Base-by-base conservation (phyloP, 2,329 filamentous ascomycete species). In the Laburnicola sp. region DNA sequence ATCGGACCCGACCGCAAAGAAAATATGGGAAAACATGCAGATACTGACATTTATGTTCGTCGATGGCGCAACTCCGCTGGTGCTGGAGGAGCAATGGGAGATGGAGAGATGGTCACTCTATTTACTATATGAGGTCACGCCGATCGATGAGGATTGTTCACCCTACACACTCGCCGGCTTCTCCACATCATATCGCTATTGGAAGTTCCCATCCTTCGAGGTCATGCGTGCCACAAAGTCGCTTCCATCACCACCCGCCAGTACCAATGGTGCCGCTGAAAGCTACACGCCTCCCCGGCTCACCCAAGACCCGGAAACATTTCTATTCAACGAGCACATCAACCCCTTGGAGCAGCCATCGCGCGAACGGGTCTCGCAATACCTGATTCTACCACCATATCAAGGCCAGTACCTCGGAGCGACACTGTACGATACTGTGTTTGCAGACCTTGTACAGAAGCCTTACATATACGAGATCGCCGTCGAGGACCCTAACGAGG, bases 401-500 rank as follows among this genome's bases (percentile, higher is more conserved):
- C 92, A 97, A 69, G 81, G 83, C 54, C 83, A 85, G 54, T 91
- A 91, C 11, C 86, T 93, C 43, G 94, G 93, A 31, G 82, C 85
- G 8, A 81, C 84, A 36, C 83, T 99, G 34, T 99, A 97, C 78
- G 84, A 85, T 53, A 80, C 85, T 42, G 89, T 97, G 59, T 93
- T 91, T 66, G 75, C 81, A 6, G 76, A 85, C 59, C 88, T 89
- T 57, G 80, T 88, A 51, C 78, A 83, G 30, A 82, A 88, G 50
- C 72, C 82, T 0, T 85, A 86, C 53, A 87, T 91, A 6, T 80
- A 85, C 48, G 93, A 97, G 69, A 82, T 99, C 64, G 95, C 92
- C 0, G 86, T 99, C 4, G 94, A 99, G 74, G 93, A 97, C 55
- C 95, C 94, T 0, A 97, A 89, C 65, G 89, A 93, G 67, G 84